Conservation (phyloP, 192 early-diverging fungal genomes). For the Phlyctochytrium planicorne region DNA sequence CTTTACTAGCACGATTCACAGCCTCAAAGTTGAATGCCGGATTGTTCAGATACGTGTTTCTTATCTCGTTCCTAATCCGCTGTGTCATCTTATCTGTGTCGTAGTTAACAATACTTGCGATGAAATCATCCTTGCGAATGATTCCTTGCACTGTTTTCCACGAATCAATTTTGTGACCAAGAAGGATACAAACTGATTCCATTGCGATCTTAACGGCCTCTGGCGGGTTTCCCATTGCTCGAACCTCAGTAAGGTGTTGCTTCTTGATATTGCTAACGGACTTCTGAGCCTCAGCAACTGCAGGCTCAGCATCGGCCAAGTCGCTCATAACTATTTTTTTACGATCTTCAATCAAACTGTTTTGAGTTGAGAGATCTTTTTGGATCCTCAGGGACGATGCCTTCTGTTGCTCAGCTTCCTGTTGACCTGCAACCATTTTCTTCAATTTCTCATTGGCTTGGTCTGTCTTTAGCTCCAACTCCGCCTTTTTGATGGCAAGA, state of each 20-base stretch:
- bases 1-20: slow-evolving; percentile 96
- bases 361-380: slow-evolving; percentile 69
- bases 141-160: slow-evolving; percentile 93
- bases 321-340: slow-evolving; percentile 79
- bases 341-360: slow-evolving; percentile 76
- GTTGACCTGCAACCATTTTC: slow-evolving; percentile 92
- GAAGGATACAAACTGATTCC: slow-evolving; percentile 94
- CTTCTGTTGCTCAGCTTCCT: slow-evolving; percentile 90
- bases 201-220: slow-evolving; percentile 94
- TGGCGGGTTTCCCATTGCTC: slow-evolving; percentile 96
- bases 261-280: slow-evolving; percentile 95
- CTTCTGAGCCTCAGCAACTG: slow-evolving; percentile 90
- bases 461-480: slow-evolving; percentile 81
- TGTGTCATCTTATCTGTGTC: slow-evolving; percentile 88
- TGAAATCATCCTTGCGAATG: slow-evolving; percentile 96
- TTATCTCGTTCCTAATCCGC: slow-evolving; percentile 77
- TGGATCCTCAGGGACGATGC: slow-evolving; percentile 76
- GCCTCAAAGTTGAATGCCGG: slow-evolving; percentile 91
- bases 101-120: slow-evolving; percentile 93
- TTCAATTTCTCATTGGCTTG: slow-evolving; percentile 95
- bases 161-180: slow-evolving; percentile 78
- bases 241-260: slow-evolving; percentile 94
- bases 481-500: slow-evolving; percentile 80
- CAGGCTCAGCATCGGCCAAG: slow-evolving; percentile 94
- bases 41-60: slow-evolving; percentile 72